Evolutionary conservation across 768 basidiomycete species (phyloP), one percentile per base, ranked within the genome.

Genomic region (Naganishia vaughanmartiniae): DNA sequence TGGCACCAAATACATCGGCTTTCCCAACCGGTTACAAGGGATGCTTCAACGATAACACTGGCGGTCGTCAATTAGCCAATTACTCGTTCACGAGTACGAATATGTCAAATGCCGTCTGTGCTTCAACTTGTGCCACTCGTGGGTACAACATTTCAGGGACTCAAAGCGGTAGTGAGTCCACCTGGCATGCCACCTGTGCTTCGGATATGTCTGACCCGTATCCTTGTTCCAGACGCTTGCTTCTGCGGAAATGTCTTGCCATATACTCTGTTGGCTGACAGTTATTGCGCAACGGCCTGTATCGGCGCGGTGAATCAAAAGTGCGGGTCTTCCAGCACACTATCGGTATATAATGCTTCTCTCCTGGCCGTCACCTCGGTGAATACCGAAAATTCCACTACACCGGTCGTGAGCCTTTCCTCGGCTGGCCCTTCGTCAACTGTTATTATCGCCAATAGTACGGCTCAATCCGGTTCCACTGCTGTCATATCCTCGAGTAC

Each of bases 11-110:
- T 1, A 56, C 55, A 56, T 4, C 55, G 33, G 53, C 53, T 24
- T 24, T 9, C 10, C 9, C 12, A 54, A 3, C 31, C 15, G 55
- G 55, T 4, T 56, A 56, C 55, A 28, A 56, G 28, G 55, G 55
- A 33, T 56, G 55, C 55, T 56, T 56, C 55, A 56, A 56, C 21
- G 55, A 56, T 19, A 56, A 56, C 55, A 30, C 19, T 17, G 33
- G 31, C 31, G 31, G 30, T 56, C 55, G 55, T 19, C 55, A 56
- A 56, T 33, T 56, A 33, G 30, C 55, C 7, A 30, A 30, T 7
- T 56, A 56, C 55, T 30, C 55, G 26, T 56, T 33, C 30, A 56
- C 55, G 19, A 33, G 31, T 30, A 17, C 33, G 26, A 56, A 56
- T 19, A 56, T 56, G 55, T 30, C 55, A 17, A 56, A 56, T 56